Base-by-base conservation (phyloP, 768 basidiomycete species). In the Phaffia australis region DNA sequence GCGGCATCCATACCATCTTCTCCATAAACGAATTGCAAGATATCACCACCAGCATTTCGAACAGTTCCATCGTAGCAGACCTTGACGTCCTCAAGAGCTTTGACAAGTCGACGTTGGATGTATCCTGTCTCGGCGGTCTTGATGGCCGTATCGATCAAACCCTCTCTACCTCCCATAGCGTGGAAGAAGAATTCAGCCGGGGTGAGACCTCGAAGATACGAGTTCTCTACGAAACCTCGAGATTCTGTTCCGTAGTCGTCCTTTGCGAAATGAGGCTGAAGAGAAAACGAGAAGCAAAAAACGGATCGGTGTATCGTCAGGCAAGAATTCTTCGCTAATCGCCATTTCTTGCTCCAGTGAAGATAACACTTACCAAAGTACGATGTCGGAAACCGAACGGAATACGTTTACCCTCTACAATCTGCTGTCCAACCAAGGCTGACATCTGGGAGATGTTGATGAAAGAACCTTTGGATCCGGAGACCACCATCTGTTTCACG, bases 371-470 rank as follows among this genome's bases (percentile, higher is more conserved):
- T 56, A 67, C 66, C 3, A 98, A 80, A 0, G 92, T 89, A 35
- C 95, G 87, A 78, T 98, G 94, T 66, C 85, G 86, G 83, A 98
- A 99, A 15, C 95, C 95, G 76, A 94, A 98, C 0, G 94, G 93
- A 71, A 98, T 95, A 69, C 95, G 93, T 72, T 89, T 89, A 71
- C 95, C 95, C 78, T 98, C 95, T 61, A 99, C 94, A 72, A 85
- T 87, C 79, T 98, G 94, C 78, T 98, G 95, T 29, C 95, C 95
- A 51, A 99, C 95, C 81, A 92, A 92, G 65, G 93, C 93, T 21
- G 94, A 94, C 95, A 98, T 98, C 79, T 99, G 95, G 15, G 95
- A 98, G 73, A 99, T 97, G 78, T 99, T 99, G 82, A 98, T 99
- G 81, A 76, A 76, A 0, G 92, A 92, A 77, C 93, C 92, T 78